A percentile compares a stretch with the other conserved stretches of the same genome.
phyloP scores from a whole-genome alignment of 2,329 filamentous ascomycete species.

The Aspergillus pseudotamarii region DNA sequence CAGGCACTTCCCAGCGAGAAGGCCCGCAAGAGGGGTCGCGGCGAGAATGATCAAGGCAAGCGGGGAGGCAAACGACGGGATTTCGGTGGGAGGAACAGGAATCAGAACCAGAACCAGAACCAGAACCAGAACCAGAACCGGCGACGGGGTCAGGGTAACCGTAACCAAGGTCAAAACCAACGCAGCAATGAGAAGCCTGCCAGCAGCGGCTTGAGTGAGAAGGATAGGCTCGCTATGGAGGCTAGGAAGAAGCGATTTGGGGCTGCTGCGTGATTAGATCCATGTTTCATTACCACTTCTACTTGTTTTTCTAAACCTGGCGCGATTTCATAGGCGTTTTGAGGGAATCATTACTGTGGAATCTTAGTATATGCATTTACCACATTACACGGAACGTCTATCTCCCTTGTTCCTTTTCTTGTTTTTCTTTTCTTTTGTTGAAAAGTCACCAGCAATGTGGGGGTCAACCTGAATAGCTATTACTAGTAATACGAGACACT shows the following conservation, averaged over 20 bases:
- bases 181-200: conserved; percentile 19
- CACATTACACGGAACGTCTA: neutral
- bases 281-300: conserved; percentile 9
- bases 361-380: neutral
- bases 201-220: conserved; percentile 36
- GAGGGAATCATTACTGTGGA: conserved; percentile 9
- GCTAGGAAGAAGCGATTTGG: conserved; percentile 53
- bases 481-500: neutral
- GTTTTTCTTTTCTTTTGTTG: neutral
- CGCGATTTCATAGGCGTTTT: conserved; percentile 19
- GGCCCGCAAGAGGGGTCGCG: conserved; percentile 44
- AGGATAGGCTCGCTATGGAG: conserved; percentile 48
- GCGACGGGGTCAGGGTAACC: conserved; percentile 17
- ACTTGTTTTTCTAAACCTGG: conserved; percentile 18
- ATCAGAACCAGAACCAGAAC: conserved; percentile 22
- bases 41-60: conserved; percentile 39
- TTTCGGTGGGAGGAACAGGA: conserved; percentile 36
- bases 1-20: conserved; percentile 48
- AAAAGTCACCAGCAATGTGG: neutral
- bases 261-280: conserved; percentile 29
- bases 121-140: conserved; percentile 26
- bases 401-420: neutral
- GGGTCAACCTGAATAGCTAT: neutral
- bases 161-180: conserved; percentile 1
- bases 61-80: conserved; percentile 48